These are phyloP conservation scores for Trametopsis cervina DNA, from an alignment of 768 basidiomycete genomes.

Conservation along the genomic window DNA sequence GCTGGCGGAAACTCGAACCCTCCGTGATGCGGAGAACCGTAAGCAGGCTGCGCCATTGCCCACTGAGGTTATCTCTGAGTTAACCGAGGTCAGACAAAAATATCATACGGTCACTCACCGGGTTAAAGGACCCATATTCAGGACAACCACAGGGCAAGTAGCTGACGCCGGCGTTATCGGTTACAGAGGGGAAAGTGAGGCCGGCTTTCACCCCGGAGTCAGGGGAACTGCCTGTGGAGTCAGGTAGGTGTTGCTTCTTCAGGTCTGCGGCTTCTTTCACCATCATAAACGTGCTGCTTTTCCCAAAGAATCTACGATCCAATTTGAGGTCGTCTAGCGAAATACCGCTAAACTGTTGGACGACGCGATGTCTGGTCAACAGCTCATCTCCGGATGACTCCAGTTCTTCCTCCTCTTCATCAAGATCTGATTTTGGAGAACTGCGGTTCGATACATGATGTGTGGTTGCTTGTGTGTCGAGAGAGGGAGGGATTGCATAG, in stretches of 20 bases:
- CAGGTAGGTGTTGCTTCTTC: conserved; percentile 3
- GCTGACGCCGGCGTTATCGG: background rate
- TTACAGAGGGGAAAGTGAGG: background rate
- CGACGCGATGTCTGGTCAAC: background rate
- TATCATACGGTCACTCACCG: conserved; percentile 1
- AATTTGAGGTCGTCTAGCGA: background rate
- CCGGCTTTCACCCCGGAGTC: background rate
- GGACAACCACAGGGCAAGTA: conserved; percentile 5
- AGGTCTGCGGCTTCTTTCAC: conserved; percentile 3
- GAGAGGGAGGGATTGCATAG: conserved; percentile 4
- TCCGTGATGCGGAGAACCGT: background rate
- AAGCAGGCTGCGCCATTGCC: background rate
- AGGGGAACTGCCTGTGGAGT: background rate
- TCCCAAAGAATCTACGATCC: conserved; percentile 6
- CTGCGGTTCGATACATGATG: too few species aligned
- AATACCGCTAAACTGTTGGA: background rate
- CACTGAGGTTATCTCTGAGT: background rate
- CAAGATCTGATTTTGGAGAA: background rate
- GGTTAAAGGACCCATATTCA: conserved; percentile 1
- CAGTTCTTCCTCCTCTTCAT: background rate
- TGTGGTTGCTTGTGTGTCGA: background rate
- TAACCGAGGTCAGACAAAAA: too few species aligned
- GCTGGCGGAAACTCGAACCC: conserved; percentile 1
- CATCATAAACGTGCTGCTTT: conserved; percentile 6
- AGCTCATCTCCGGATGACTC: conserved; percentile 3